Evolutionary conservation across 208 protist species (phyloP).

Genomic region (Acanthamoeba castellanii): DNA sequence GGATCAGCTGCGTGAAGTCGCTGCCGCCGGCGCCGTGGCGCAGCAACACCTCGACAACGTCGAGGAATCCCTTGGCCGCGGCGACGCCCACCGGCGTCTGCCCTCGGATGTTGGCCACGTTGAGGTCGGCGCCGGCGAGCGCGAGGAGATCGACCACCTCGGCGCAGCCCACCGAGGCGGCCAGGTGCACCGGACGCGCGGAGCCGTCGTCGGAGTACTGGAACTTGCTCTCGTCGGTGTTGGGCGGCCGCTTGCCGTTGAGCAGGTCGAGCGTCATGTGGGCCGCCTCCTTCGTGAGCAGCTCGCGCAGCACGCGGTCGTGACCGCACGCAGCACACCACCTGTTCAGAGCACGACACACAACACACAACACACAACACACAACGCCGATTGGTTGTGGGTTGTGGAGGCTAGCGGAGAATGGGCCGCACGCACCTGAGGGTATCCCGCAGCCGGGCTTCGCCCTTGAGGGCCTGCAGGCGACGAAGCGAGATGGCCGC

Average conservation of each 20-base stretch:
- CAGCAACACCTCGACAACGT: not conserved
- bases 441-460: not conserved
- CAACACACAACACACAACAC: no score
- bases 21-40: not conserved
- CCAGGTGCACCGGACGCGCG: not conserved
- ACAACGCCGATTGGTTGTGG: no score
- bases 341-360: not conserved
- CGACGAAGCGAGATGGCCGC: not conserved
- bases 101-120: not conserved
- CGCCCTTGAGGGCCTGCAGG: not conserved
- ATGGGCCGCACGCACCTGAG: not conserved
- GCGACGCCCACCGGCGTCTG: not conserved
- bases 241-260: not conserved
- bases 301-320: not conserved
- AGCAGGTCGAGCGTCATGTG: not conserved
- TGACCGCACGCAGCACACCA: not conserved
- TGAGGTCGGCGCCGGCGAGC: constrained; percentile 17
- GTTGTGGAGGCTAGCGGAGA: no score
- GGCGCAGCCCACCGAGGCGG: not conserved
- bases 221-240: not conserved
- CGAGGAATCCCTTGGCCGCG: not conserved
- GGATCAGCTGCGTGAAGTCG: not conserved
- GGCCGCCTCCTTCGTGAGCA: not conserved
- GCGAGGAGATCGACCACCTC: not conserved
- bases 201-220: no score